These are phyloP conservation scores for Creolimax fragrantissima DNA, from an alignment of 78 protist genomes.

Conservation along the genomic window DNA sequence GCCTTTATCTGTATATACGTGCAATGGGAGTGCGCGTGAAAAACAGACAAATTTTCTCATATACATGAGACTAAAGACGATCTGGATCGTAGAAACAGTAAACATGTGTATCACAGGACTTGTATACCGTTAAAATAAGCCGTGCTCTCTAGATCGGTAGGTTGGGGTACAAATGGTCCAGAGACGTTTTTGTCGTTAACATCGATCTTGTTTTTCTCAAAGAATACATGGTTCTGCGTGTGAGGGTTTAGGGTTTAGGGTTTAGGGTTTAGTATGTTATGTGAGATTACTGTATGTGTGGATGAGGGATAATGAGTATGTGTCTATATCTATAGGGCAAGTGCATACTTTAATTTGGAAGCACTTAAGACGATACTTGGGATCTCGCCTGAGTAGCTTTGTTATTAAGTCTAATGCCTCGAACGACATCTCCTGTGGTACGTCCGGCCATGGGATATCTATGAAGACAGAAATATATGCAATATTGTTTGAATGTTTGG, in stretches of 20 bases:
- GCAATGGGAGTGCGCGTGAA: neutral
- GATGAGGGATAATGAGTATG: no score
- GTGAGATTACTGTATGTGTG: no score
- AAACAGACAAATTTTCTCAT: neutral
- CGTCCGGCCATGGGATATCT: slow-evolving; percentile 12
- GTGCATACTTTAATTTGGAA: neutral
- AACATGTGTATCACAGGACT: neutral
- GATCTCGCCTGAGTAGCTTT: neutral
- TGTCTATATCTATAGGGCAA: no score
- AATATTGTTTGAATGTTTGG: no score
- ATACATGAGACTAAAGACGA: neutral
- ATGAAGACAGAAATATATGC: no score
- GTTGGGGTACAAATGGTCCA: slow-evolving; percentile 6
- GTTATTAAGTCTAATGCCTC: neutral
- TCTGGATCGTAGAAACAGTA: neutral
- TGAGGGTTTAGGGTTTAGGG: no score
- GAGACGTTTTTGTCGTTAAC: neutral
- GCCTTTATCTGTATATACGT: neutral
- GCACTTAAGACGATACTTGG: neutral
- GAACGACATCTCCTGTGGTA: neutral
- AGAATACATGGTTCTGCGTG: neutral
- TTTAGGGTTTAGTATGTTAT: no score
- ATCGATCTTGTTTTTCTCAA: neutral
- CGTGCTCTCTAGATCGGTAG: neutral
- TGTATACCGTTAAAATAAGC: neutral